Conservation (phyloP, 352 stramenopile species). For the Globisporangium carolinianum region DNA sequence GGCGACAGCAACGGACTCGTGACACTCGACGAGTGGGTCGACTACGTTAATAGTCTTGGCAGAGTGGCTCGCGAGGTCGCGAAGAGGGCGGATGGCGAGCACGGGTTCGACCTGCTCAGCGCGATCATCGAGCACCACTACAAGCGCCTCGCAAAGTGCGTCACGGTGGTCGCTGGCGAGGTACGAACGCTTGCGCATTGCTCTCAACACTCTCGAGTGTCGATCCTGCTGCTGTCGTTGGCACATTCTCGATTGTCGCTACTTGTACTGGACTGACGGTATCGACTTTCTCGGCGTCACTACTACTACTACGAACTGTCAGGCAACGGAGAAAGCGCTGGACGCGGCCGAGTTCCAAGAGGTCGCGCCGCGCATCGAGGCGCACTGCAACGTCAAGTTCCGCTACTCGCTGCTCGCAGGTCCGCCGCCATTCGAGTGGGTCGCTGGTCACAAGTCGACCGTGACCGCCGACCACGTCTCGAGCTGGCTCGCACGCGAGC, state of each 20-base stretch:
- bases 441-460: slow-evolving; percentile 10
- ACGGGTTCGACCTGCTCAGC: slow-evolving; percentile 6
- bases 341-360: neutral
- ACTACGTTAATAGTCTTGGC: slow-evolving; percentile 20
- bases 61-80: slow-evolving; percentile 11
- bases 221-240: neutral
- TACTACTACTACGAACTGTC: neutral
- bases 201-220: neutral
- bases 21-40: slow-evolving; percentile 16
- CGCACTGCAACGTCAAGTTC: slow-evolving; percentile 36
- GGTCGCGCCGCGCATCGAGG: slow-evolving; percentile 15
- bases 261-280: too few species aligned
- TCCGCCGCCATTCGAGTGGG: slow-evolving; percentile 29
- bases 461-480: neutral
- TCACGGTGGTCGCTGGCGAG: slow-evolving; percentile 12
- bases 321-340: slow-evolving; percentile 10
- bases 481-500: slow-evolving; percentile 4
- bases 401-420: slow-evolving; percentile 38
- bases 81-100: slow-evolving; percentile 1
- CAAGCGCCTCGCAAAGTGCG: slow-evolving; percentile 20
- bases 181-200: neutral
- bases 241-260: too few species aligned
- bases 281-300: neutral
- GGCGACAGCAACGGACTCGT: slow-evolving; percentile 14
- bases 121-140: slow-evolving; percentile 27